Conservation (phyloP, 169 alveolate species). For the Plasmodium knowlesi region DNA sequence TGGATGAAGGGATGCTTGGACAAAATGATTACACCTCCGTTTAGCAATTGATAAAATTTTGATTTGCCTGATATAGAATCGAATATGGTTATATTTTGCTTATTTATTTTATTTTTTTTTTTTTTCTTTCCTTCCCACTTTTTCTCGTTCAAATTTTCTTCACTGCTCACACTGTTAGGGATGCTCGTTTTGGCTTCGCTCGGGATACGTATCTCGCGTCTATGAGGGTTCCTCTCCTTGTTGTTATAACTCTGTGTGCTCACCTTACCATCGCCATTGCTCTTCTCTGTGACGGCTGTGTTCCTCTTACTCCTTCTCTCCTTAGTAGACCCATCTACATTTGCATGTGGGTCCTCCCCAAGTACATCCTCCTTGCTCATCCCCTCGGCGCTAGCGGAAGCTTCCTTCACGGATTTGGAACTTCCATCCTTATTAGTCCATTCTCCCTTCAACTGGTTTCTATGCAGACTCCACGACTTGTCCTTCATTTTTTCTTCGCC, state of each 20-base stretch:
- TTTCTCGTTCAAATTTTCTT: neutral
- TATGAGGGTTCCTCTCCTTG: neutral
- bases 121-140: neutral
- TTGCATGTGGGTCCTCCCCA: neutral
- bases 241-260: neutral
- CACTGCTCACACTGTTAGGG: neutral
- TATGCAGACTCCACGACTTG: neutral
- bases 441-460: too few species aligned
- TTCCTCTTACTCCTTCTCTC: neutral
- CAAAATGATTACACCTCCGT: constrained; percentile 81
- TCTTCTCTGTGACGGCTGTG: too few species aligned
- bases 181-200: neutral
- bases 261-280: neutral
- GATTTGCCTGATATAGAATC: constrained; percentile 77
- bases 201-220: neutral
- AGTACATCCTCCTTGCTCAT: neutral
- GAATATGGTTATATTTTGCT: constrained; percentile 49
- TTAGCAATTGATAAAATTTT: constrained; percentile 72
- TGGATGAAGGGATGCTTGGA: constrained; percentile 78
- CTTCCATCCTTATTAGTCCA: too few species aligned
- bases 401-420: too few species aligned
- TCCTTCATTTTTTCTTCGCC: neutral
- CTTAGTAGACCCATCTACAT: neutral
- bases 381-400: neutral
- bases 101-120: neutral